Evolutionary conservation across 2,329 filamentous ascomycete genomes (phyloP).

Genomic region (Cytospora chrysosperma): DNA sequence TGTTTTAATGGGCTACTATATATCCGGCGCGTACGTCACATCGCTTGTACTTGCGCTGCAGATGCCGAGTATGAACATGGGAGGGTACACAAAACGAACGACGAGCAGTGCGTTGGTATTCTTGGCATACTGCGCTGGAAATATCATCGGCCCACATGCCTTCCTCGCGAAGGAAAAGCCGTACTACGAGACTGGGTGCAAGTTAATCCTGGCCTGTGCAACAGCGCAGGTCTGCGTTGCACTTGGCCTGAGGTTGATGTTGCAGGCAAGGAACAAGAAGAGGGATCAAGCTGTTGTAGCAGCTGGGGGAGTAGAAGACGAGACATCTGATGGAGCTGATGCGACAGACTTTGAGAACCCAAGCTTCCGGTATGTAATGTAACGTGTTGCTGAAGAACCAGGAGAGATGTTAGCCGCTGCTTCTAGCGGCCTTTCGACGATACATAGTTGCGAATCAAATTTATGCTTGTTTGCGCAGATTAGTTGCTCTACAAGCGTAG

Average conservation of each 20-base stretch:
- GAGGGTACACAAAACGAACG: constrained; percentile 48
- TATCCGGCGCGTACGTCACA: constrained; percentile 47
- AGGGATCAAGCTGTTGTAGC: constrained; percentile 34
- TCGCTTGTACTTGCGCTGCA: constrained; percentile 54
- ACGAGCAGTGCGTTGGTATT: constrained; percentile 47
- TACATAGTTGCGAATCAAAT: no score
- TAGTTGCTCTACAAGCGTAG: no score
- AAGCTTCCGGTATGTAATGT: constrained; percentile 33
- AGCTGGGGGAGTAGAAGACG: constrained; percentile 26
- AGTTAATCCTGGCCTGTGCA: constrained; percentile 47
- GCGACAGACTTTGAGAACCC: constrained; percentile 41
- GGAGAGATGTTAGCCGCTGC: background rate
- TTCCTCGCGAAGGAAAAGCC: constrained; percentile 46
- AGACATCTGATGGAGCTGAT: constrained; percentile 30
- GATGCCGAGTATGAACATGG: constrained; percentile 48
- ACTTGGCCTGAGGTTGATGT: constrained; percentile 35
- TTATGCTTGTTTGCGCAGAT: no score
- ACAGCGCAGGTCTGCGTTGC: constrained; percentile 41
- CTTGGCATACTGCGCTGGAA: constrained; percentile 45
- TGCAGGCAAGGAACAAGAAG: constrained; percentile 40
- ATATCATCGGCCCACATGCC: constrained; percentile 47
- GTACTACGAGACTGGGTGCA: constrained; percentile 51
- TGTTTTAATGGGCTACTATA: constrained; percentile 52
- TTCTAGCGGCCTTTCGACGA: background rate
- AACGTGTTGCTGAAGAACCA: background rate